phyloP scores from a whole-genome alignment of 2,329 filamentous ascomycete genomes.

The Juglanconis oblonga region DNA sequence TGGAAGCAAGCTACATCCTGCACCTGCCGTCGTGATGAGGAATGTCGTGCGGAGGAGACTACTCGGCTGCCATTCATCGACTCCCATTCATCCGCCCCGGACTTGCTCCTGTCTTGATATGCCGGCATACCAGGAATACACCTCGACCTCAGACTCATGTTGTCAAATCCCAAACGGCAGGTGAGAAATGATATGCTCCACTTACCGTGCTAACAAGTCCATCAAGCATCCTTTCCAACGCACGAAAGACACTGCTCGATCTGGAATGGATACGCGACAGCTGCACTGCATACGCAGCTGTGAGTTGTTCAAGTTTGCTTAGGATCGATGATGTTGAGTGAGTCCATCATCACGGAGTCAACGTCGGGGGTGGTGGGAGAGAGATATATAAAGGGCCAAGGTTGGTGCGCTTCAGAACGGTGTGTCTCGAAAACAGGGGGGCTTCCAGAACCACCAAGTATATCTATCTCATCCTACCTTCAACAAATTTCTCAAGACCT shows the following conservation, averaged over 20 bases:
- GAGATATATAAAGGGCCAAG: neutral
- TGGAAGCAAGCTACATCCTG: neutral
- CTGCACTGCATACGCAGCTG: neutral
- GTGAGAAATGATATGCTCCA: neutral
- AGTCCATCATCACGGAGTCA: neutral
- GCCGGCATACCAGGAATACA: too few species aligned
- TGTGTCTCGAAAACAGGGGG: neutral
- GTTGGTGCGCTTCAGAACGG: neutral
- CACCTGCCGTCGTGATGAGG: too few species aligned
- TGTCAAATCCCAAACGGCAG: neutral
- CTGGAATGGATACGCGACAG: neutral
- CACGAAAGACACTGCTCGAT: neutral
- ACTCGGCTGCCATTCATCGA: too few species aligned
- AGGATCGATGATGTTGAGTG: neutral
- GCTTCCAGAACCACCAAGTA: neutral
- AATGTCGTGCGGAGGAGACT: too few species aligned
- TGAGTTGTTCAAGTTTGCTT: slow-evolving; percentile 5
- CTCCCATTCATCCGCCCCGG: too few species aligned
- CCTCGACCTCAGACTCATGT: neutral
- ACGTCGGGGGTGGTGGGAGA: neutral
- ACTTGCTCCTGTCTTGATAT: too few species aligned
- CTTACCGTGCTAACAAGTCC: neutral
- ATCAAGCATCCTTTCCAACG: neutral
- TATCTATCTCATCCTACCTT: neutral
- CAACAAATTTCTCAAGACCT: neutral